Evolutionary conservation across 805 yeast species (phyloP).

Genomic region (Metschnikowia picachoensis): DNA sequence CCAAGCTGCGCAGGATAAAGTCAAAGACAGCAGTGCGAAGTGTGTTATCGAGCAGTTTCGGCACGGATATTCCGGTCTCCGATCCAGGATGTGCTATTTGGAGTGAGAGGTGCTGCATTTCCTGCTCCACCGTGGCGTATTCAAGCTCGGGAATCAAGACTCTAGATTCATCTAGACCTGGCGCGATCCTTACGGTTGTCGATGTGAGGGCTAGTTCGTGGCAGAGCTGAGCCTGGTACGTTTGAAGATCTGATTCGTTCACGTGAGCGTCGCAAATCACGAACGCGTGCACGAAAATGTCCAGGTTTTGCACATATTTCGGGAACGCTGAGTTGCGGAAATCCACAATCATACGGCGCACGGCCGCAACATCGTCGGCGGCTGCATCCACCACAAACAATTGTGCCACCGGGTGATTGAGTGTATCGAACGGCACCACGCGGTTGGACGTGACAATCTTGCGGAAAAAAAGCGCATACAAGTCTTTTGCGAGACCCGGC

Average conservation of each 20-base stretch:
- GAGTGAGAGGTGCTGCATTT: conserved; percentile 37
- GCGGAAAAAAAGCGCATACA: conserved; percentile 57
- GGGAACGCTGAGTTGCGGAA: conserved; percentile 53
- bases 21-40: conserved; percentile 43
- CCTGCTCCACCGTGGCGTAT: conserved; percentile 48
- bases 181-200: too few species aligned
- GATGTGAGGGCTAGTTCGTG: conserved; percentile 25
- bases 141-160: conserved; percentile 20
- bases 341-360: conserved; percentile 53
- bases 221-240: conserved; percentile 27
- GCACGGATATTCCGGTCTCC: conserved; percentile 20
- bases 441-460: conserved; percentile 55
- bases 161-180: too few species aligned
- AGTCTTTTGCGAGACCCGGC: conserved; percentile 20
- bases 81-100: conserved; percentile 8
- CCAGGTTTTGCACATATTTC: conserved; percentile 62
- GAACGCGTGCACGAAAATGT: conserved; percentile 45
- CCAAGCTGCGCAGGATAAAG: conserved; percentile 44
- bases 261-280: conserved; percentile 27
- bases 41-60: conserved; percentile 37
- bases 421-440: conserved; percentile 75
- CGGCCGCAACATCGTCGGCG: conserved; percentile 48
- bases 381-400: conserved; percentile 58
- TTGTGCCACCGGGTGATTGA: conserved; percentile 82
- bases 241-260: conserved; percentile 30